Conservation (phyloP, 495 filamentous ascomycete species). For the Aspergillus carlsbadensis region DNA sequence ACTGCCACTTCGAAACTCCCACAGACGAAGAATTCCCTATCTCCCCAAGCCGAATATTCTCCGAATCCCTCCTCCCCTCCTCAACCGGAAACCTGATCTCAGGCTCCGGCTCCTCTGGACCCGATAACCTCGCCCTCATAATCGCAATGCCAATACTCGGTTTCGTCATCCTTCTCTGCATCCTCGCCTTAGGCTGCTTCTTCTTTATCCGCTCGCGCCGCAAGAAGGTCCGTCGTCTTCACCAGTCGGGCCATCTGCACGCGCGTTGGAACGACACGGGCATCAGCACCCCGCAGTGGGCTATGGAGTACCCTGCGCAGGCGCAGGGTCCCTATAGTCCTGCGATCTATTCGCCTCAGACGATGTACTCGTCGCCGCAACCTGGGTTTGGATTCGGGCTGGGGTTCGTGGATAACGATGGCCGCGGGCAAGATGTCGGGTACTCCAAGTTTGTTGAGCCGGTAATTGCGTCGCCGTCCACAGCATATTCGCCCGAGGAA, state of each 20-base stretch:
- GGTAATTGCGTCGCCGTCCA: conserved; percentile 12
- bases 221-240: conserved; percentile 11
- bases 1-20: conserved; percentile 44
- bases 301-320: conserved; percentile 16
- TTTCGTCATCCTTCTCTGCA: conserved; percentile 11
- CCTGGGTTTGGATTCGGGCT: conserved; percentile 14
- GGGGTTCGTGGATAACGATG: conserved; percentile 30
- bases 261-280: conserved; percentile 14
- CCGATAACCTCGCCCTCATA: conserved; percentile 42
- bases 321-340: conserved; percentile 15
- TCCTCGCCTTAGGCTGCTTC: conserved; percentile 14
- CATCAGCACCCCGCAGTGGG: conserved; percentile 16
- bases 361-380: conserved; percentile 4
- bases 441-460: conserved; percentile 11
- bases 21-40: conserved; percentile 39
- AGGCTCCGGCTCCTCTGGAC: conserved; percentile 14
- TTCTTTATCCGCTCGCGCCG: conserved; percentile 16
- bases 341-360: conserved; percentile 1
- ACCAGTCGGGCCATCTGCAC: conserved; percentile 7
- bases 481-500: conserved; percentile 14
- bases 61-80: conserved; percentile 34
- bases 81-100: conserved; percentile 33
- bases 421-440: conserved; percentile 20
- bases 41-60: conserved; percentile 45
- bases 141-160: conserved; percentile 46